Evolutionary conservation across 1,139 yeast genomes (phyloP), one percentile per base, ranked within the genome.

Genomic region (Pichia sp.): DNA sequence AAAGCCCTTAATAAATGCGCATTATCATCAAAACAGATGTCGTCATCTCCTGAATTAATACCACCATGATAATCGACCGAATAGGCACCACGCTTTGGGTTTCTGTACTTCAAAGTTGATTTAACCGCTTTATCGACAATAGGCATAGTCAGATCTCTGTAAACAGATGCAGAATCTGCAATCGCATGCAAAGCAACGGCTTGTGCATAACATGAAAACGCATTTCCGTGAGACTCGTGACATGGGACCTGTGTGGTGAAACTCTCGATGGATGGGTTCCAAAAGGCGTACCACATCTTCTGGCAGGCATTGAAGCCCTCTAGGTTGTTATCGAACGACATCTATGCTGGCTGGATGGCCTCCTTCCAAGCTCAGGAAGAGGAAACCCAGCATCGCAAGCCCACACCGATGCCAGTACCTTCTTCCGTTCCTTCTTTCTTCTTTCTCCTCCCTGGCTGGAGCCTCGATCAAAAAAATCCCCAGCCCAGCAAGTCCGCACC

Each of bases 1-100:
- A 82, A 72, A 11, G 85, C 85, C 56, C 83, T 73, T 18, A 86
- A 84, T 15, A 83, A 82, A 61, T 84, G 91, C 4, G 90, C 91
- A 60, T 83, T 85, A 59, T 84, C 91, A 61, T 84, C 91, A 56
- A 81, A 83, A 62, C 83, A 83, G 42, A 84, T 79, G 61, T 84
- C 90, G 76, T 3, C 97, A 96, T 63, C 84, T 15, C 60, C 60
- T 6, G 57, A 52, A 17, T 52, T 48, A 2, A 39, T 36, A 11
- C 53, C 56, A 18, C 56, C 54, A 35, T 54, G 57, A 32, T 47
- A 56, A 84, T 96, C 97, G 83, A 75, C 58, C 50, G 85, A 81
- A 61, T 89, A 91, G 0, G 91, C 89, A 6, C 96, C 96, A 6
- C 69, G 59, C 52, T 73, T 67, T 14, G 70, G 68, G 53, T 79